Percentiles rank a stretch among this genome's conserved stretches.
Conservation (phyloP, 2,329 filamentous ascomycete species). For the Rhynchosporium agropyri region DNA sequence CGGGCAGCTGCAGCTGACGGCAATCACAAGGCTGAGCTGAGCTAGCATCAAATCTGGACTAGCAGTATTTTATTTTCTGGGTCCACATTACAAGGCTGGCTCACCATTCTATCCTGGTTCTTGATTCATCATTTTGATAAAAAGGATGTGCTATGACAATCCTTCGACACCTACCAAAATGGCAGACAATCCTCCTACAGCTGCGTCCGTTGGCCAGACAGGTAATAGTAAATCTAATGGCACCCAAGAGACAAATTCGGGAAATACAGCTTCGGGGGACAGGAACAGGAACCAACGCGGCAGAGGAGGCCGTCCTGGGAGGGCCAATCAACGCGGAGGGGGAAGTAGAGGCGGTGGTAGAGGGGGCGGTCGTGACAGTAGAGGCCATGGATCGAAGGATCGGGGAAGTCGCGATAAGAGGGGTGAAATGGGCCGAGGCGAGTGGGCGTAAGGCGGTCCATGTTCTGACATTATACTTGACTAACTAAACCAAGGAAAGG, state of each 20-base stretch:
- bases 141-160: conserved; percentile 30
- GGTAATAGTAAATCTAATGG: conserved; percentile 18
- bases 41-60: too few relatives aligned
- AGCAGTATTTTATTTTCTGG: too few relatives aligned
- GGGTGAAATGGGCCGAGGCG: conserved; percentile 66
- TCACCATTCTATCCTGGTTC: too few relatives aligned
- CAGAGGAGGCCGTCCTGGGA: conserved; percentile 21
- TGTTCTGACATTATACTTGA: conserved; percentile 34
- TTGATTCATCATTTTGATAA: too few relatives aligned
- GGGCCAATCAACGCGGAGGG: conserved; percentile 23
- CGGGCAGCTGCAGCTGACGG: too few relatives aligned
- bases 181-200: conserved; percentile 34
- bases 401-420: conserved; percentile 56
- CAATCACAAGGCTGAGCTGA: conserved; percentile 7
- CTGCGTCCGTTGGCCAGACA: conserved; percentile 19
- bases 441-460: conserved; percentile 59
- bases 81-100: too few relatives aligned
- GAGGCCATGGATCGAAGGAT: conserved; percentile 22
- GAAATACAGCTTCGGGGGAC: conserved; percentile 24
- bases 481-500: conserved; percentile 56
- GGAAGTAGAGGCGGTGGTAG: conserved; percentile 35
- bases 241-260: conserved; percentile 17
- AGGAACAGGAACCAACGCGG: conserved; percentile 29
- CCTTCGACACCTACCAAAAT: conserved; percentile 32
- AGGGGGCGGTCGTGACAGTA: conserved; percentile 31